Conservation (phyloP, 2,329 filamentous ascomycete species). For the Trichoderma aggressivum region DNA sequence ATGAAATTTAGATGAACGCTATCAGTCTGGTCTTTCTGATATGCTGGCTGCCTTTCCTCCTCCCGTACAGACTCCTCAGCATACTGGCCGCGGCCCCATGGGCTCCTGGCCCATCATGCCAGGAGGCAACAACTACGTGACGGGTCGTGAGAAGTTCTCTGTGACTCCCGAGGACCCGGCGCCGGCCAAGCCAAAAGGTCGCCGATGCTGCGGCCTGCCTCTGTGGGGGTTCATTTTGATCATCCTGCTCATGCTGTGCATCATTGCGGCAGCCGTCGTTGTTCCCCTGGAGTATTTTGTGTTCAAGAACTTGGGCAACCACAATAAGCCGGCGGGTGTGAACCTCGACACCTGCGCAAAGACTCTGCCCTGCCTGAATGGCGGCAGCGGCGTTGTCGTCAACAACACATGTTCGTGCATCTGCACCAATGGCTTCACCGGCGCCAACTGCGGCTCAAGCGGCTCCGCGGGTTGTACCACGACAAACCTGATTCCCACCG, state of each 20-base stretch:
- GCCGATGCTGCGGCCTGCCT: conserved; percentile 80
- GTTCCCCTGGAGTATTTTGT: conserved; percentile 68
- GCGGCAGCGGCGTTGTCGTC: conserved; percentile 70
- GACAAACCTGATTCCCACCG: conserved; percentile 42
- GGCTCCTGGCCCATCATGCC: conserved; percentile 49
- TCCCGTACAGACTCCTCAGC: conserved; percentile 48
- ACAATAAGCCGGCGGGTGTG: conserved; percentile 36
- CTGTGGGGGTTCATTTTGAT: conserved; percentile 71
- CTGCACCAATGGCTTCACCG: conserved; percentile 83
- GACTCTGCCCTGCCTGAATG: conserved; percentile 69
- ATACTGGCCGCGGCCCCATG: conserved; percentile 37
- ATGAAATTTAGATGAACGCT: conserved; percentile 39
- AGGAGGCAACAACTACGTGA: background rate
- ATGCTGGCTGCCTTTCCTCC: conserved; percentile 65
- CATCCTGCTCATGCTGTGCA: conserved; percentile 61
- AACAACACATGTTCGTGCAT: conserved; percentile 75
- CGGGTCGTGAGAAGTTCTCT: background rate
- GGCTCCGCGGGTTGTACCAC: conserved; percentile 53
- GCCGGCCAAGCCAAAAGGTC: conserved; percentile 37
- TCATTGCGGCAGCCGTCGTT: conserved; percentile 77
- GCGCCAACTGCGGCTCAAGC: conserved; percentile 47
- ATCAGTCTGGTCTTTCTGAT: conserved; percentile 56
- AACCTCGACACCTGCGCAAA: conserved; percentile 54
- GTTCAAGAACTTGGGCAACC: conserved; percentile 46
- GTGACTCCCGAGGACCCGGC: conserved; percentile 24